Base-by-base conservation (phyloP, 352 stramenopile genomes). In the Phytophthora sansomeana region DNA sequence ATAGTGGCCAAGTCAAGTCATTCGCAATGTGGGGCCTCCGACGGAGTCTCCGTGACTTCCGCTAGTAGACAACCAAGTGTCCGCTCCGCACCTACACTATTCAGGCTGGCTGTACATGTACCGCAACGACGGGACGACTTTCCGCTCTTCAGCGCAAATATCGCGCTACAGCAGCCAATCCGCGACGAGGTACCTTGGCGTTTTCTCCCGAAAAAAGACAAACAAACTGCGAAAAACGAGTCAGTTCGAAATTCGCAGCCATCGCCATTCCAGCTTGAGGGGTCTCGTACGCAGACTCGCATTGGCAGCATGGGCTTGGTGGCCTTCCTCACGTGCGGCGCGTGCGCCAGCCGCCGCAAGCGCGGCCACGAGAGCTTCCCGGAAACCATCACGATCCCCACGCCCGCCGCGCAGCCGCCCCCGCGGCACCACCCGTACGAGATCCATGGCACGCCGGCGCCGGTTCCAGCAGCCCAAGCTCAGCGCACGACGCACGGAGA, bases 301-400 rank as follows among this genome's bases (percentile, higher is more conserved):
- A n/a, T n/a, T n/a, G n/a, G 26, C 28, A 29, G 13, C 19, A 78
- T 67, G 60, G 66, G 70, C 41, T 63, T 78, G 17, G 29, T 78
- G 39, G 60, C 51, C 51, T 78, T 78, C 61, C 39, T 78, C 55
- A 75, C 70, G 47, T 78, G 70, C 58, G 70, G 70, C 44, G 56
- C 57, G 44, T 78, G 70, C 48, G 47, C 60, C 5, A 72, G 69
- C 26, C 58, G 63, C 21, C 66, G 69, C 47, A 81, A 80, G 47
- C 60, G 47, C 48, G 52, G 60, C 14, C 57, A 70, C 26, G 57
- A 69, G 24, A 74, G 47, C 53, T 77, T 77, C 50, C 51, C 68
- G 17, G 72, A 77, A 10, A 77, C 69, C 42, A 80, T 80, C 52
- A 80, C 72, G 21, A 74, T 77, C 47, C 68, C 72, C 43, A 70